These are phyloP conservation scores for Raphanus sativus DNA, from an alignment of 345 rosid genomes.

Conservation along the genomic window DNA sequence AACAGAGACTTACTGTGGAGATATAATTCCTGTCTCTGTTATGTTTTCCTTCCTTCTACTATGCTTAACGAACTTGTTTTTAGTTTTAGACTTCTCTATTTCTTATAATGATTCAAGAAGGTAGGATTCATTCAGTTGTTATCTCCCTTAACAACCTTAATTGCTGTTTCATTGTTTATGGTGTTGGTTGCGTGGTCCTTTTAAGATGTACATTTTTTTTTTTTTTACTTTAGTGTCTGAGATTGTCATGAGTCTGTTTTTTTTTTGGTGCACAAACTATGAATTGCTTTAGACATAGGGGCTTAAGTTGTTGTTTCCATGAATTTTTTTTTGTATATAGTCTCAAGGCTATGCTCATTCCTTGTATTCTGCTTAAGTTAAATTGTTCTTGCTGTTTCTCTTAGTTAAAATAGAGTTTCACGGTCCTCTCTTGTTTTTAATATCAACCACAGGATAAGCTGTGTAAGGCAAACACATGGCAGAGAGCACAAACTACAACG, in stretches of 20 bases:
- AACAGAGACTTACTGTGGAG: slow-evolving; percentile 8
- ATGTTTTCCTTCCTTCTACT: slow-evolving; percentile 20
- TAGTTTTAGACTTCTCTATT: background rate
- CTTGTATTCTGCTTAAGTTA: background rate
- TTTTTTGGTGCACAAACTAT: slow-evolving; percentile 24
- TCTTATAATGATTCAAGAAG: background rate
- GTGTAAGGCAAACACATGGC: slow-evolving; percentile 98
- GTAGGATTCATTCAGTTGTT: background rate
- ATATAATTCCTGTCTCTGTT: slow-evolving; percentile 15
- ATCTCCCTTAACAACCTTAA: slow-evolving; percentile 2
- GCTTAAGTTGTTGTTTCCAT: slow-evolving; percentile 23
- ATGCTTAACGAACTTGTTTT: background rate
- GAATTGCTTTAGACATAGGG: slow-evolving; percentile 12
- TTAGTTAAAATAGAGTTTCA: slow-evolving; percentile 23
- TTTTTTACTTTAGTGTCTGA: slow-evolving; percentile 4
- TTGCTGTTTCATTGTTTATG: slow-evolving; percentile 15
- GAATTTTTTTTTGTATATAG: slow-evolving; percentile 9
- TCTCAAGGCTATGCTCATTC: background rate
- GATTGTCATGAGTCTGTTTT: slow-evolving; percentile 15
- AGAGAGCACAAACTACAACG: slow-evolving; percentile 77
- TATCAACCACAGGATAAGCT: slow-evolving; percentile 72
- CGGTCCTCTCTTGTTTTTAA: slow-evolving; percentile 19
- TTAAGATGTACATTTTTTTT: background rate
- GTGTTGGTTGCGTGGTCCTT: slow-evolving; percentile 6
- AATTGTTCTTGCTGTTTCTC: slow-evolving; percentile 5